Percentiles rank a stretch among this genome's conserved stretches.
Conservation (phyloP, 805 yeast species). For the Monosporozyma siamensis region DNA sequence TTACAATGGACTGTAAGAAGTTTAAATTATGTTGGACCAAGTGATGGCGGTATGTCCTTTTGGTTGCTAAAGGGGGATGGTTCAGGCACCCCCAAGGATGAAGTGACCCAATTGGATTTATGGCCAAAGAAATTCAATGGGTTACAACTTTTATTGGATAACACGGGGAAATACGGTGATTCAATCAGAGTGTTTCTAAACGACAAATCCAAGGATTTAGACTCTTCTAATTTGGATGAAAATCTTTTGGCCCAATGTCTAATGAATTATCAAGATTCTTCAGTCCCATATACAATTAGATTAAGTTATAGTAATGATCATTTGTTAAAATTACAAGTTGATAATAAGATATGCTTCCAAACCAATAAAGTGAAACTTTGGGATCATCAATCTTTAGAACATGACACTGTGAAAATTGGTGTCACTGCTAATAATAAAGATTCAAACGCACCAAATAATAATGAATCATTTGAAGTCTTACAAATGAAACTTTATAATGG, state of each 20-base stretch:
- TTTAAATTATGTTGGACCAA: slow-evolving; percentile 40
- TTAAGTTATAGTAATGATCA: slow-evolving; percentile 41
- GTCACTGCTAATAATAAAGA: slow-evolving; percentile 40
- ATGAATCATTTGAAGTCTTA: slow-evolving; percentile 59
- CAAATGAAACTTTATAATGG: slow-evolving; percentile 46
- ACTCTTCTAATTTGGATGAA: slow-evolving; percentile 20
- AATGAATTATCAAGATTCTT: slow-evolving; percentile 54
- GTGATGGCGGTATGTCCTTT: slow-evolving; percentile 49
- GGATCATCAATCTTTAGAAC: slow-evolving; percentile 6
- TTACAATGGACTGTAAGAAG: slow-evolving; percentile 57
- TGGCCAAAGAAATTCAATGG: slow-evolving; percentile 50
- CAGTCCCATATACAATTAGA: slow-evolving; percentile 63
- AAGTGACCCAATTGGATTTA: slow-evolving; percentile 5
- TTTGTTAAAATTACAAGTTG: slow-evolving; percentile 56
- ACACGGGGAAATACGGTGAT: slow-evolving; percentile 37
- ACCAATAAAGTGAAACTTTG: slow-evolving; percentile 46
- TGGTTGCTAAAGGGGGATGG: slow-evolving; percentile 36
- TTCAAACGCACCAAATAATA: slow-evolving; percentile 15
- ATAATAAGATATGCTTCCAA: slow-evolving; percentile 62
- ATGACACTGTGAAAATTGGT: slow-evolving; percentile 39
- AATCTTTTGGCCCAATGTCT: slow-evolving; percentile 46
- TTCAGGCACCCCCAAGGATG: slow-evolving; percentile 17
- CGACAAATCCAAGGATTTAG: slow-evolving; percentile 42
- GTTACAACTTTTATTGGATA: slow-evolving; percentile 50
- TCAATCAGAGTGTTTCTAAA: slow-evolving; percentile 50